Base-by-base conservation (phyloP, 2,329 filamentous ascomycete species). In the Zymoseptoria crescenta region DNA sequence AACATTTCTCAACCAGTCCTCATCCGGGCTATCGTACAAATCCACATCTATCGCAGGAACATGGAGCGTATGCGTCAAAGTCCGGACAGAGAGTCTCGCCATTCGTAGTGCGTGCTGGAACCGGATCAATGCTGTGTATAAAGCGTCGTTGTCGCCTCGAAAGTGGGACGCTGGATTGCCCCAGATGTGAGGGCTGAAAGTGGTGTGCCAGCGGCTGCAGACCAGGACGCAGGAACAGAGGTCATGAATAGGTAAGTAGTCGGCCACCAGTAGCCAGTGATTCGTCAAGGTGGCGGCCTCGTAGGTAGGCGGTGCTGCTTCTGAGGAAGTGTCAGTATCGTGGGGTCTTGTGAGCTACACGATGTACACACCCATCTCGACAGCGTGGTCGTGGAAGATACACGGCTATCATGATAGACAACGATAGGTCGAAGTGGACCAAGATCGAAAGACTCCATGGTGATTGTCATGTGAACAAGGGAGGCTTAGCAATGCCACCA, bases 121-220 rank as follows among this genome's bases (percentile, higher is more conserved):
- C 35, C 80, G 77, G 7, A 81, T 84, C 59, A 86, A 72, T 20
- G 82, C 82, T 55, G 83, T 82, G 66, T 85, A 85, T 29, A 85
- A 81, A 8, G 78, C 80, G 67, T 85, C 83, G 66, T 85, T 82
- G 55, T 84, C 78, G 2, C 76, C 76, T 29, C 80, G 81, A 67
- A 86, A 86, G 69, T 86, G 83, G 8, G 82, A 84, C 0, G 83
- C 82, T 20, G 83, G 83, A 65, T 82, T 80, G 16, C 83, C 83
- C 83, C 83, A 86, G 1, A 86, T 75, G 62, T 81, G 79, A 2
- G 81, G 81, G 56, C 79, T 76, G 64, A 85, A 85, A n/a, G 80
- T 78, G 28, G 72, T 66, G 65, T 85, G 81, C 82, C 83, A 85
- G 74, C 75, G 73, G 56, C 73, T 78, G 65, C 79, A 83, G 8